A percentile compares a stretch with the other conserved stretches of the same genome.
These are phyloP conservation scores for Alternaria gansuensis DNA, from an alignment of 2,329 filamentous ascomycete genomes.

Conservation along the genomic window DNA sequence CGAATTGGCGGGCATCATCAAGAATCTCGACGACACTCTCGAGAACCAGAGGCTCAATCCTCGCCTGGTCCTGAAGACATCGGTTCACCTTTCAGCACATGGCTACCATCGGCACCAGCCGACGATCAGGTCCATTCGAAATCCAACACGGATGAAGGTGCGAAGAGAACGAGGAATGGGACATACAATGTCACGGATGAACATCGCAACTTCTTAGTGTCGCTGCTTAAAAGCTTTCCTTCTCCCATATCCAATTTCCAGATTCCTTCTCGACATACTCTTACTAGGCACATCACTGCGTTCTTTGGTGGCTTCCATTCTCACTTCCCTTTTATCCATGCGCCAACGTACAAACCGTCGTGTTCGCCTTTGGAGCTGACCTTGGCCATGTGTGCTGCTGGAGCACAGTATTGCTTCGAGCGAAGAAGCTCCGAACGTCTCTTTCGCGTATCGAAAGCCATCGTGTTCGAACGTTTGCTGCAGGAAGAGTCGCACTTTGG, in stretches of 20 bases:
- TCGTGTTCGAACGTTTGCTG: conserved; percentile 40
- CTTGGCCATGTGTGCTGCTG: conserved; percentile 45
- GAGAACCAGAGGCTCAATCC: conserved; percentile 25
- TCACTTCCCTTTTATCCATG: conserved; percentile 48
- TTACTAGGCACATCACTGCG: conserved; percentile 45
- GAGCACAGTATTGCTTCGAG: conserved; percentile 50
- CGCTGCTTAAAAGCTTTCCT: conserved; percentile 31
- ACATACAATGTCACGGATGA: conserved; percentile 43
- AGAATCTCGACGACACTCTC: conserved; percentile 30
- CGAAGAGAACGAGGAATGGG: conserved; percentile 29
- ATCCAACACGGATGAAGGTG: conserved; percentile 31
- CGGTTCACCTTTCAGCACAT: conserved; percentile 44
- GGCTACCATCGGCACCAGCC: conserved; percentile 43
- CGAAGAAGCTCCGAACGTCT: conserved; percentile 40
- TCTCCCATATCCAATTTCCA: conserved; percentile 37
- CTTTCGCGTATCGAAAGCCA: conserved; percentile 42
- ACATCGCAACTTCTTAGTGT: conserved; percentile 35
- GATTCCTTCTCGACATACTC: conserved; percentile 43
- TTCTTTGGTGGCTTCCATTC: conserved; percentile 47
- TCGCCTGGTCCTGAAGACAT: conserved; percentile 41
- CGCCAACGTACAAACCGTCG: conserved; percentile 44
- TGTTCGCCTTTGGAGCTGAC: conserved; percentile 45
- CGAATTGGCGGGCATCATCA: conserved; percentile 31
- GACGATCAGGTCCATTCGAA: conserved; percentile 39
- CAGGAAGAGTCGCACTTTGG: conserved; percentile 39